Conservation (phyloP, 2,329 filamentous ascomycete species). For the Nemania sp. region DNA sequence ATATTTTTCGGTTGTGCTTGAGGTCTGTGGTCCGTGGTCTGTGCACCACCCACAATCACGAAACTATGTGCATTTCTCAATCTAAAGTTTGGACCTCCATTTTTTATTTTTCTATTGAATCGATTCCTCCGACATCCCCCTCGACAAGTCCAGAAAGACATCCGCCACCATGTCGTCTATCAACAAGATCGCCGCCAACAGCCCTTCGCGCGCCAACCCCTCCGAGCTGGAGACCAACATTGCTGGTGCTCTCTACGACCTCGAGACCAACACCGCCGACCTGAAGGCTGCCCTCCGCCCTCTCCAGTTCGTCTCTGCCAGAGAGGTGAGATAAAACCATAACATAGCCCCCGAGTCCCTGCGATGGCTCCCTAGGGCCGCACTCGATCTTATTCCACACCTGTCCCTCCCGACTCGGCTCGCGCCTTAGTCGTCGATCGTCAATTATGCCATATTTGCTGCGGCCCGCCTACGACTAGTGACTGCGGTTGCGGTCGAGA, state of each 20-base stretch:
- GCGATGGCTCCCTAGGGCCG: constrained; percentile 42
- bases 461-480: constrained; percentile 42
- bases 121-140: constrained; percentile 31
- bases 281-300: constrained; percentile 96
- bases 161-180: constrained; percentile 43
- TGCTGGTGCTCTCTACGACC: constrained; percentile 96
- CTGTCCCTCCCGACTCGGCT: constrained; percentile 25
- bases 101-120: constrained; percentile 20
- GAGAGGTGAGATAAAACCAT: constrained; percentile 80
- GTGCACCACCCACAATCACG: constrained; percentile 43
- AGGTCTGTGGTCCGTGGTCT: constrained; percentile 40
- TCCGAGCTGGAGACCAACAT: constrained; percentile 98
- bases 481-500: constrained; percentile 36
- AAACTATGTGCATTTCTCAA: constrained; percentile 38
- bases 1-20: constrained; percentile 34
- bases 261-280: constrained; percentile 99
- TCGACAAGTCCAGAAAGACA: constrained; percentile 42
- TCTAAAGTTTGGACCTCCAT: constrained; percentile 25
- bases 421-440: constrained; percentile 28
- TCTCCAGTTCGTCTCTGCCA: constrained; percentile 98
- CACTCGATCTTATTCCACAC: constrained; percentile 48
- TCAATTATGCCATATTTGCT: constrained; percentile 42
- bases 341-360: constrained; percentile 31
- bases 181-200: constrained; percentile 97
- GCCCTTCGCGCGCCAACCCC: constrained; percentile 93